Evolutionary conservation across 331 rosid genomes (phyloP).

Genomic region (Quercus lobata): DNA sequence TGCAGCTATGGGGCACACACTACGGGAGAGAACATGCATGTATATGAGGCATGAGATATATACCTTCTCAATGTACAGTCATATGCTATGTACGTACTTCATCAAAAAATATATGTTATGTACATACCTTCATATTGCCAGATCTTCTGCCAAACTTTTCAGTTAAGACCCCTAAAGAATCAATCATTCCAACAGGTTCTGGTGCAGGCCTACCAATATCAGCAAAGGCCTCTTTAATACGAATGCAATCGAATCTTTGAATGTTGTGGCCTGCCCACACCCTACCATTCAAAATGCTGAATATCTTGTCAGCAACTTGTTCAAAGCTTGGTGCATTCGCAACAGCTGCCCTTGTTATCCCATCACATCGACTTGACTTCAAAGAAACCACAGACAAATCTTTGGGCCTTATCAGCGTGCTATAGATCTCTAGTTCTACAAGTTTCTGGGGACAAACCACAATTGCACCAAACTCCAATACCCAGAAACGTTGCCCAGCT

Average conservation of each 20-base stretch:
- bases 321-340: constrained; percentile 67
- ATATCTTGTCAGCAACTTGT: constrained; percentile 70
- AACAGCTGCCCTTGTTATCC: constrained; percentile 63
- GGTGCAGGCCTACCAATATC: constrained; percentile 64
- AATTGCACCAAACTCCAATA: constrained; percentile 84
- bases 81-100: too few relatives aligned
- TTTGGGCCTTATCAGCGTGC: constrained; percentile 60
- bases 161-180: constrained; percentile 58
- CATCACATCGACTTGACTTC: constrained; percentile 59
- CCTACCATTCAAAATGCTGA: constrained; percentile 63
- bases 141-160: constrained; percentile 81
- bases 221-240: constrained; percentile 70
- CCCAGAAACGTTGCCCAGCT: constrained; percentile 57
- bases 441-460: constrained; percentile 63
- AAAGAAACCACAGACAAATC: constrained; percentile 53
- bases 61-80: too few relatives aligned
- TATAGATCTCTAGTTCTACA: constrained; percentile 65
- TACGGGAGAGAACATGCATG: too few relatives aligned
- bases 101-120: too few relatives aligned
- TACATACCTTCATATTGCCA: constrained; percentile 85
- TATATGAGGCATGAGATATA: too few relatives aligned
- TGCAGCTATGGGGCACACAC: too few relatives aligned
- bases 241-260: constrained; percentile 67
- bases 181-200: constrained; percentile 57
- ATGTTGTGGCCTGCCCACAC: constrained; percentile 94